Evolutionary conservation across 108 stramenopile genomes (phyloP).

Genomic region (Nitzschia palea): DNA sequence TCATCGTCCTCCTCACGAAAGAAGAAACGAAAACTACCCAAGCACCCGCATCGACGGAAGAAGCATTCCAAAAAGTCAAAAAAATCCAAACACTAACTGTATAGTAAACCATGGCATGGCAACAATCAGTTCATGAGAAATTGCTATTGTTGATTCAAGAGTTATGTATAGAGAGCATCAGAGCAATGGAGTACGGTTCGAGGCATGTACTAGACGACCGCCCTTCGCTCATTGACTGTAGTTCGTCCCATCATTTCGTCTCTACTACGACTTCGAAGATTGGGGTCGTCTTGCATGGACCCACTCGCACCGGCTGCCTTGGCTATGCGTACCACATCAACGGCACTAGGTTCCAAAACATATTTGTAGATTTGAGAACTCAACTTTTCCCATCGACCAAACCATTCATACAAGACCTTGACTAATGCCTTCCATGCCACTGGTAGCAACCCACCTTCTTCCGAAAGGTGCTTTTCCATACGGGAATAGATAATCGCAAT

Average conservation of each 20-base stretch:
- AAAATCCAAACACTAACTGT: too few species aligned
- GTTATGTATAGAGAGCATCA: too few species aligned
- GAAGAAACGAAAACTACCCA: too few species aligned
- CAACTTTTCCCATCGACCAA: constrained; percentile 89
- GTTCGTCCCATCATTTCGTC: background rate
- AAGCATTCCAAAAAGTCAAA: too few species aligned
- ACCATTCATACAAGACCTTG: constrained; percentile 90
- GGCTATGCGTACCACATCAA: constrained; percentile 86
- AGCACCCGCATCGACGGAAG: too few species aligned
- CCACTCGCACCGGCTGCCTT: constrained; percentile 66
- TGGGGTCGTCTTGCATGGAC: constrained; percentile 18
- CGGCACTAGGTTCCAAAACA: constrained; percentile 79
- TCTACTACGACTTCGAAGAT: background rate
- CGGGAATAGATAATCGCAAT: constrained; percentile 78
- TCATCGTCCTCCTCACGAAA: too few species aligned
- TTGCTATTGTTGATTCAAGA: too few species aligned
- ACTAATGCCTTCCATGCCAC: constrained; percentile 90
- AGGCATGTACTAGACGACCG: background rate
- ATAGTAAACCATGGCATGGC: too few species aligned
- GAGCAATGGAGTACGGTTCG: too few species aligned
- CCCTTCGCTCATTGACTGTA: background rate
- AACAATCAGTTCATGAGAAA: too few species aligned
- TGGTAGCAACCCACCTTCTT: constrained; percentile 81
- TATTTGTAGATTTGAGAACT: constrained; percentile 82
- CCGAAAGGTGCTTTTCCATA: constrained; percentile 90